These are phyloP conservation scores for Epichloe gansuensis DNA, from an alignment of 2,329 filamentous ascomycete genomes.

Conservation along the genomic window DNA sequence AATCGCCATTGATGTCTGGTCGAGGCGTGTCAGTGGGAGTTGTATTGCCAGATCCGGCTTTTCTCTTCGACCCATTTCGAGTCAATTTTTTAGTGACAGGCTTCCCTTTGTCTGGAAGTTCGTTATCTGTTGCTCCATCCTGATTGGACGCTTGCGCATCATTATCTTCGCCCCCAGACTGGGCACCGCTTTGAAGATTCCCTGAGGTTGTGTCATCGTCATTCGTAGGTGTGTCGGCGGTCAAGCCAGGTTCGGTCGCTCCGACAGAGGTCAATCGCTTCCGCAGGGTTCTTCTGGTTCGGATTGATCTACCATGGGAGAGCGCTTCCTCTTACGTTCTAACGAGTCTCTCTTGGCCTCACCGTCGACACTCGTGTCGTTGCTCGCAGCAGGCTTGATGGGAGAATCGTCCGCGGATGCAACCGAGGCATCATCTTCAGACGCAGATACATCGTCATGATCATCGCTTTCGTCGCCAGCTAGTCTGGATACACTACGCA, in stretches of 20 bases:
- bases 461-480: constrained; percentile 22
- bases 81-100: constrained; percentile 28
- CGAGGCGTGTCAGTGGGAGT: constrained; percentile 7
- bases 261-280: constrained; percentile 42
- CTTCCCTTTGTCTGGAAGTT: constrained; percentile 20
- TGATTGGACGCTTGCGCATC: constrained; percentile 17
- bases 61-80: constrained; percentile 28
- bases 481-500: constrained; percentile 36
- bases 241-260: constrained; percentile 25
- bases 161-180: constrained; percentile 36
- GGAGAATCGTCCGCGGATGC: constrained; percentile 25
- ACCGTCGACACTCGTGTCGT: constrained; percentile 19
- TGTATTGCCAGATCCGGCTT: constrained; percentile 12
- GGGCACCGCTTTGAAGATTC: constrained; percentile 25
- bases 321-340: constrained; percentile 39
- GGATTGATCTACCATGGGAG: constrained; percentile 30
- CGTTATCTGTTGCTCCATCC: constrained; percentile 13
- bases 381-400: constrained; percentile 19
- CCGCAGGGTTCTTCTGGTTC: constrained; percentile 36
- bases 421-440: constrained; percentile 26
- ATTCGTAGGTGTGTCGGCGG: constrained; percentile 19
- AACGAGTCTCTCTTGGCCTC: constrained; percentile 21
- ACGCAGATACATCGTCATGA: constrained; percentile 28
- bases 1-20: constrained; percentile 21
- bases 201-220: constrained; percentile 25